These are phyloP conservation scores for Sphagnum magellanicum DNA, from an alignment of 228 moss, liverwort and hornwort species.

Conservation along the genomic window DNA sequence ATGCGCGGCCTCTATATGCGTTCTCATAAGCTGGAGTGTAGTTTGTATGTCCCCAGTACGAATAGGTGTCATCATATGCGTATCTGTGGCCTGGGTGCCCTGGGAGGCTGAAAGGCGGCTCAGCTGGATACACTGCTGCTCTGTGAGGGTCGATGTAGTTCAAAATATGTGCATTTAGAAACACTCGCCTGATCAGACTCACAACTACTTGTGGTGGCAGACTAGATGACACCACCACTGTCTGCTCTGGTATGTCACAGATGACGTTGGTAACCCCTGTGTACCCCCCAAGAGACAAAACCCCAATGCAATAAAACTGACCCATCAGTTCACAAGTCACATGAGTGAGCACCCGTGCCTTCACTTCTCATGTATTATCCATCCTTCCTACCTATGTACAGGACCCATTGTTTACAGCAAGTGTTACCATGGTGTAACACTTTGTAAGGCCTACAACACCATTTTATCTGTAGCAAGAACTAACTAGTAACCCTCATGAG, in stretches of 20 bases:
- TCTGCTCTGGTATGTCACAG: conserved; percentile 43
- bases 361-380: no score
- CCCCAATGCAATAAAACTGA: no score
- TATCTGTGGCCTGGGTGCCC: conserved; percentile 10
- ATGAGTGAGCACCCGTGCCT: no score
- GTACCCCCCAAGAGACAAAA: background rate
- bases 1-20: conserved; percentile 33
- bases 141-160: conserved; percentile 4
- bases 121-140: conserved; percentile 24
- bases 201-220: conserved; percentile 18
- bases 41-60: conserved; percentile 16
- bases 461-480: no score
- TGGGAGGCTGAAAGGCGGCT: conserved; percentile 6
- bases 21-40: conserved; percentile 17
- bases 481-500: no score
- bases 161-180: conserved; percentile 13
- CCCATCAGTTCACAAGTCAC: no score
- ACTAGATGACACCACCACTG: conserved; percentile 45
- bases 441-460: no score
- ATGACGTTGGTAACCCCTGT: conserved; percentile 35
- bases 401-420: no score
- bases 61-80: conserved; percentile 42
- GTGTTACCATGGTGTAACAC: no score
- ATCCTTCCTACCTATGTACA: no score
- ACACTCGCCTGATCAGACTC: conserved; percentile 5